Conservation (phyloP, 192 early-diverging fungal species). For the Backusella tarrabulga region DNA sequence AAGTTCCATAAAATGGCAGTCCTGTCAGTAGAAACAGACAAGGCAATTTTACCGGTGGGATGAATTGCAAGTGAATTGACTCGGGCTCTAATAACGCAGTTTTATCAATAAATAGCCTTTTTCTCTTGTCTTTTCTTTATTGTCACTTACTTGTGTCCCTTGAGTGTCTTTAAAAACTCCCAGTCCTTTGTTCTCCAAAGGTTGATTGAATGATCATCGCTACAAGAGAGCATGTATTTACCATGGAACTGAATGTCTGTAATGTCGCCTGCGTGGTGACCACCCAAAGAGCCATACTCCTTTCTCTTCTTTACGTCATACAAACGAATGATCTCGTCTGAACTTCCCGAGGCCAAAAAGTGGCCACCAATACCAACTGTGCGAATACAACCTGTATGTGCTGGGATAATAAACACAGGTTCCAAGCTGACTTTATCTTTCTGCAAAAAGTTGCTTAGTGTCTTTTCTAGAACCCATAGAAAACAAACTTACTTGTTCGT, state of each 20-base stretch:
- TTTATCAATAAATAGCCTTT: not conserved
- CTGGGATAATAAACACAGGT: conserved; percentile 91
- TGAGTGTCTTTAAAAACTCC: conserved; percentile 90
- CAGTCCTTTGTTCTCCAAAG: conserved; percentile 96
- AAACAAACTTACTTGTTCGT: conserved; percentile 13
- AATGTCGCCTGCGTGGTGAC: conserved; percentile 89
- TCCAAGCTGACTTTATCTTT: conserved; percentile 44
- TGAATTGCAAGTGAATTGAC: conserved; percentile 87
- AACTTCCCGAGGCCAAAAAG: conserved; percentile 91
- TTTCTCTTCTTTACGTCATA: conserved; percentile 86
- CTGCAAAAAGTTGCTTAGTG: not conserved
- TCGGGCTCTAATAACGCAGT: conserved; percentile 45
- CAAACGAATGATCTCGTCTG: conserved; percentile 89
- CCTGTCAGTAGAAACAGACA: conserved; percentile 76
- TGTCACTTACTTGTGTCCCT: conserved; percentile 64
- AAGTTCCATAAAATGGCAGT: conserved; percentile 77
- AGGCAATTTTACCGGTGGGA: conserved; percentile 91
- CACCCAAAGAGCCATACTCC: conserved; percentile 85
- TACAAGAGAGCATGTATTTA: conserved; percentile 85
- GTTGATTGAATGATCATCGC: conserved; percentile 86
- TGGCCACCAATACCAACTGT: conserved; percentile 72
- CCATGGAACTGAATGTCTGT: conserved; percentile 82
- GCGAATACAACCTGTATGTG: conserved; percentile 95
- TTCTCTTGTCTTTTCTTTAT: not conserved
- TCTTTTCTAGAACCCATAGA: not conserved